Conservation (phyloP, 2,329 filamentous ascomycete genomes). For the Fusarium sp. region DNA sequence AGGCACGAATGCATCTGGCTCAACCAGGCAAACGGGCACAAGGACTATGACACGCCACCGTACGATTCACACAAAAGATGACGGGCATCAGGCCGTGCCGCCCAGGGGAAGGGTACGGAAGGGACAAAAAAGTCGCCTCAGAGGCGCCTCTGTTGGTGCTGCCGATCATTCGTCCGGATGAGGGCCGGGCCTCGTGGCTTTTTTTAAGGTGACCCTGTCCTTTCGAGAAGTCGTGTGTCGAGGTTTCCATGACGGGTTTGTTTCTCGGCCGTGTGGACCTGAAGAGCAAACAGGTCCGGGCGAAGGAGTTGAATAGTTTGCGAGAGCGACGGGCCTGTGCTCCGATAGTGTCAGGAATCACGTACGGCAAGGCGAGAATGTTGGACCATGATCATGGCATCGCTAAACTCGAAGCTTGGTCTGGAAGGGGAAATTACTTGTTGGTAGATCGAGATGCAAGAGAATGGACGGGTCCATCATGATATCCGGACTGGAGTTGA, state of each 20-base stretch:
- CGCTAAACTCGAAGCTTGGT: background rate
- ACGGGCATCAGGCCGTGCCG: background rate
- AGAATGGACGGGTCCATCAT: background rate
- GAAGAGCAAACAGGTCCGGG: background rate
- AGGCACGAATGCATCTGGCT: slow-evolving; percentile 6
- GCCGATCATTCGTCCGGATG: slow-evolving; percentile 14
- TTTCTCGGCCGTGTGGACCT: slow-evolving; percentile 1
- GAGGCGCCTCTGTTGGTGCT: slow-evolving; percentile 1
- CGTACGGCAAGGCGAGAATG: background rate
- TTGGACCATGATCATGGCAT: background rate
- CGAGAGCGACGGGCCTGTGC: background rate
- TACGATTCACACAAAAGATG: slow-evolving; percentile 12
- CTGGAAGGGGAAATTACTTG: background rate
- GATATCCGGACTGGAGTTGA: background rate
- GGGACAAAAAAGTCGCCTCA: background rate
- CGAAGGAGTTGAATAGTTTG: background rate
- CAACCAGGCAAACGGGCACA: background rate
- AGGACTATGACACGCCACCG: slow-evolving; percentile 13
- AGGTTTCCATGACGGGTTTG: background rate
- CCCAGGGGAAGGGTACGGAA: slow-evolving; percentile 1
- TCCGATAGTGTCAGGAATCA: background rate
- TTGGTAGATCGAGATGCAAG: background rate
- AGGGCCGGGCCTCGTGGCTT: slow-evolving; percentile 7
- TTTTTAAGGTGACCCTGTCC: background rate
- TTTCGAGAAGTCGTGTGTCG: background rate